These are phyloP conservation scores for Pachyrhizus erosus DNA, from an alignment of 306 rosid genomes.

Conservation along the genomic window DNA sequence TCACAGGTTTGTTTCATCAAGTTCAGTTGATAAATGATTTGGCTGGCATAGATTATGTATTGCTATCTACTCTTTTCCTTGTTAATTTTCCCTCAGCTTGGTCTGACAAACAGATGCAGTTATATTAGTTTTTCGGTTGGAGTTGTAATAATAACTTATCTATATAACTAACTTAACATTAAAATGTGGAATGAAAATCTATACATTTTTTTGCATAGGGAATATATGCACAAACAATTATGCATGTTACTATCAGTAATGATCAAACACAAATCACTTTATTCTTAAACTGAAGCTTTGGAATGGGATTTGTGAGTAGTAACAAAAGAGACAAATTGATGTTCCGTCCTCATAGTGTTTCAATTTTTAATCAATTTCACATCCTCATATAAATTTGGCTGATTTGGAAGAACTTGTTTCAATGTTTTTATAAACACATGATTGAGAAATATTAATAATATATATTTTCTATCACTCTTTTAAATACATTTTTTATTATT, in stretches of 20 bases:
- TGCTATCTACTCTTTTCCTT: constrained; percentile 5
- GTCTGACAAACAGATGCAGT: neutral
- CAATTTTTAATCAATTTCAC: neutral
- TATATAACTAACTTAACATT: neutral
- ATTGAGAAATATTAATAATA: neutral
- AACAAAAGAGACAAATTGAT: neutral
- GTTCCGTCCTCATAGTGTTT: neutral
- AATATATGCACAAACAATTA: neutral
- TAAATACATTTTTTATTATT: no score
- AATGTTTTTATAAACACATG: neutral
- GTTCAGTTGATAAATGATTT: constrained; percentile 38
- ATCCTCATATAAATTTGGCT: neutral
- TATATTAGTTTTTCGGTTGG: neutral
- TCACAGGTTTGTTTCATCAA: neutral
- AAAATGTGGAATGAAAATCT: neutral
- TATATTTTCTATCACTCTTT: no score
- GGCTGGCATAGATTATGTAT: constrained; percentile 31
- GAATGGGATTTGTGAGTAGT: neutral
- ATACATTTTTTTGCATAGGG: neutral
- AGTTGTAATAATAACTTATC: neutral
- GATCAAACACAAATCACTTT: neutral
- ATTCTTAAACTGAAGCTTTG: neutral
- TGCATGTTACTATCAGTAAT: neutral
- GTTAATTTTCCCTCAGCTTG: neutral
- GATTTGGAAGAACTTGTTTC: neutral